Percentiles rank a stretch among this genome's conserved stretches.
Evolutionary conservation across 305 asterid species (phyloP).

Genomic region (Rubia tinctorum): DNA sequence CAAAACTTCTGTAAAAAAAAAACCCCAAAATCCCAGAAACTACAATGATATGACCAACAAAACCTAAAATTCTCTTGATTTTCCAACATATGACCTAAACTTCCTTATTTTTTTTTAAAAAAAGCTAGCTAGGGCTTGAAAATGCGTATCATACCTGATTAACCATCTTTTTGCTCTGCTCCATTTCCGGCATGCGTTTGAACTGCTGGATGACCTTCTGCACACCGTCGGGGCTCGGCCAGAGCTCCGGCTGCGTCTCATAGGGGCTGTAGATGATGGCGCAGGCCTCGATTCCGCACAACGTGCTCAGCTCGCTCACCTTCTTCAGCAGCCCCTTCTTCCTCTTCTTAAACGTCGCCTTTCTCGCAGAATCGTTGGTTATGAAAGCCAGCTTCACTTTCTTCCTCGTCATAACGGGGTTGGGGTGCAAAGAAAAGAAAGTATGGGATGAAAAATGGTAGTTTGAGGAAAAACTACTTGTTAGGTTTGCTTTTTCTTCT

Average conservation of each 20-base stretch:
- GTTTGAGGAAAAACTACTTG: neutral
- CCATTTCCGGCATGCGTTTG: slow-evolving; percentile 89
- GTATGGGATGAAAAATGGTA: slow-evolving; percentile 5
- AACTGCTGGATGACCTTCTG: slow-evolving; percentile 66
- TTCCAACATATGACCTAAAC: too few relatives aligned
- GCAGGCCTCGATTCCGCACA: slow-evolving; percentile 79
- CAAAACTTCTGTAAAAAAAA: too few relatives aligned
- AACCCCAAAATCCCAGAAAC: too few relatives aligned
- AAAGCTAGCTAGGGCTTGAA: too few relatives aligned
- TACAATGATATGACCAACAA: too few relatives aligned
- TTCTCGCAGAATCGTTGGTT: slow-evolving; percentile 65
- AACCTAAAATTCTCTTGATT: too few relatives aligned
- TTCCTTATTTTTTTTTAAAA: too few relatives aligned
- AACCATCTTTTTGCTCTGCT: slow-evolving; percentile 84
- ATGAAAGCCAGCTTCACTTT: slow-evolving; percentile 81
- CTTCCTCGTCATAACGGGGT: slow-evolving; percentile 51
- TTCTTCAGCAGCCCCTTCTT: slow-evolving; percentile 85
- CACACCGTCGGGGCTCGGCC: slow-evolving; percentile 68
- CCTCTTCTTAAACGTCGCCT: slow-evolving; percentile 80
- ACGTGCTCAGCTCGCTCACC: slow-evolving; percentile 79
- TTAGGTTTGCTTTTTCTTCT: slow-evolving; percentile 10
- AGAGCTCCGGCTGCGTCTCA: slow-evolving; percentile 61
- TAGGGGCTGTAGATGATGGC: slow-evolving; percentile 78
- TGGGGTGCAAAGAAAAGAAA: slow-evolving; percentile 12
- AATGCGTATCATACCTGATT: too few relatives aligned